Conservation (phyloP, 179 eudicot species). For the Heliamphora pulchella region DNA sequence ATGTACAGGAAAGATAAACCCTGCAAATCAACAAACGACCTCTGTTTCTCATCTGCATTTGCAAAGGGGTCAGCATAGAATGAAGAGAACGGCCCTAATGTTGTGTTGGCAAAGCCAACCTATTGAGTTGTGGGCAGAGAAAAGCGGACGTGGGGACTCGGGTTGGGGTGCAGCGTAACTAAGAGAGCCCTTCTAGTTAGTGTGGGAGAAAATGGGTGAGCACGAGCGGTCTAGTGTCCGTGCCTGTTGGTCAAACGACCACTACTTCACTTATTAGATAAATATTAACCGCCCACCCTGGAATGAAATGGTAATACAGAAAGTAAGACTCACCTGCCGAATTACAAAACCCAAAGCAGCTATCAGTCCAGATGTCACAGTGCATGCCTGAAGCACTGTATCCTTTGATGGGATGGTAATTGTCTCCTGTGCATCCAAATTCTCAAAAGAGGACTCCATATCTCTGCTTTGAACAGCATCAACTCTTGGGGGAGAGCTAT, state of each 20-base stretch:
- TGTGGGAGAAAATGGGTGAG: slow-evolving; percentile 20
- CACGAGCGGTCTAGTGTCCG: background rate
- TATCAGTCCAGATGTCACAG: slow-evolving; percentile 63
- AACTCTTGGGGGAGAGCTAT: slow-evolving; percentile 18
- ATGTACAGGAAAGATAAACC: no score
- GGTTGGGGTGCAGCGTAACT: slow-evolving; percentile 22
- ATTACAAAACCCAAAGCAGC: slow-evolving; percentile 60
- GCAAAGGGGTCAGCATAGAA: no score
- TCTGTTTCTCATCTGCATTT: background rate
- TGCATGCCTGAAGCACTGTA: slow-evolving; percentile 76
- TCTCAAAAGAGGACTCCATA: slow-evolving; percentile 19
- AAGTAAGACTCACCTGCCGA: slow-evolving; percentile 49
- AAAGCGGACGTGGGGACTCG: slow-evolving; percentile 6
- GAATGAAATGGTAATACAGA: no score
- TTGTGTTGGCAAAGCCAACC: no score
- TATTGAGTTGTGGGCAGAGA: no score
- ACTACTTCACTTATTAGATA: background rate
- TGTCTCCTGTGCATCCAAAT: slow-evolving; percentile 26
- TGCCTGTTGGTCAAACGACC: background rate
- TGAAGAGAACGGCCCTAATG: slow-evolving; percentile 13
- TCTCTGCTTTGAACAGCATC: slow-evolving; percentile 19
- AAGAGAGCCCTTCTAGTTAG: slow-evolving; percentile 29
- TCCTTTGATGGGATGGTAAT: slow-evolving; percentile 44
- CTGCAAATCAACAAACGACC: background rate
- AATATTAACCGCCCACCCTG: no score